phyloP scores from a whole-genome alignment of 768 basidiomycete species.

The Kwoniella bestiolae region DNA sequence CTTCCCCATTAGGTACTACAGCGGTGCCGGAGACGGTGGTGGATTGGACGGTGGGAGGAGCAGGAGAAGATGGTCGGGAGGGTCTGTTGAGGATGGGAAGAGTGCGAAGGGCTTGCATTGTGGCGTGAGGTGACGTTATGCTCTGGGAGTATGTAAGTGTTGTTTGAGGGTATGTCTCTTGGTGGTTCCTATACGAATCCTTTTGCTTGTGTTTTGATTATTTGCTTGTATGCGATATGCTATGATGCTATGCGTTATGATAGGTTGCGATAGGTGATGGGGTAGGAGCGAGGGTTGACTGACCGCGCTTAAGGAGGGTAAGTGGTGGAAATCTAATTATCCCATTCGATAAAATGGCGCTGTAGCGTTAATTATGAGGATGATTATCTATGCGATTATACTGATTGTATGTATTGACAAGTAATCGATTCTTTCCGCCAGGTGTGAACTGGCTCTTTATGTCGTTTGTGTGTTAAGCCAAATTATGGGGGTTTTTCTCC shows the following conservation, averaged over 20 bases:
- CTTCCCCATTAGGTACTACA: constrained; percentile 16
- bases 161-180: neutral
- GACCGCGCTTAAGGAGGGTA: constrained; percentile 5
- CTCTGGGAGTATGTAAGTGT: neutral
- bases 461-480: constrained; percentile 21
- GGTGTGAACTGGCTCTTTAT: constrained; percentile 11
- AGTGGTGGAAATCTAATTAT: constrained; percentile 14
- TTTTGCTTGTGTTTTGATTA: neutral
- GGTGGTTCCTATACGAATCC: neutral
- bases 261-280: neutral
- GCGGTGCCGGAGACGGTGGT: constrained; percentile 34
- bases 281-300: neutral
- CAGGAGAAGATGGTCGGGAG: constrained; percentile 55
- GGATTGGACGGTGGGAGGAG: constrained; percentile 44
- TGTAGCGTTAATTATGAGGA: constrained; percentile 6
- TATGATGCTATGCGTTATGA: neutral
- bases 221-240: neutral
- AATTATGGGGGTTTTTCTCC: constrained; percentile 58
- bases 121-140: constrained; percentile 9
- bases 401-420: constrained; percentile 12
- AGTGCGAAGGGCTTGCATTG: constrained; percentile 55
- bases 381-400: constrained; percentile 2
- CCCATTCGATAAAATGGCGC: constrained; percentile 20
- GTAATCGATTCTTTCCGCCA: neutral
- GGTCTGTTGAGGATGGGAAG: constrained; percentile 56